A percentile compares a stretch with the other conserved stretches of the same genome.
Conservation (phyloP, 2,329 filamentous ascomycete genomes). For the Paecilomyces sp. region DNA sequence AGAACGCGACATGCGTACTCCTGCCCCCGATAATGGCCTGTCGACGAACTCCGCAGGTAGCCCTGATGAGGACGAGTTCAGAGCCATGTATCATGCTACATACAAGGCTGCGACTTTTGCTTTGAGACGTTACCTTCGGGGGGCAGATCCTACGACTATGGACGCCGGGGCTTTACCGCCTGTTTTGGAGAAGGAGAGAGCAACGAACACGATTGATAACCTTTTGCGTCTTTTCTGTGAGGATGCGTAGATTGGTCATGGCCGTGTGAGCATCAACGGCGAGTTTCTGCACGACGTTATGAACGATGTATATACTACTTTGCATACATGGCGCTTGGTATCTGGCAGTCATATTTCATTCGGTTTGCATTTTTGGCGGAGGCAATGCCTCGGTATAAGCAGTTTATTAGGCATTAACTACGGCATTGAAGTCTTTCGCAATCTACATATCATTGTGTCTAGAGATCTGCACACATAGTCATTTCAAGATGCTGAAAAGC, state of each 20-base stretch:
- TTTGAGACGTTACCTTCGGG: constrained; percentile 32
- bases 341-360: not conserved
- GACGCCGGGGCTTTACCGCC: constrained; percentile 8
- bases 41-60: constrained; percentile 7
- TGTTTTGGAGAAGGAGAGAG: constrained; percentile 29
- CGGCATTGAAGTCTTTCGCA: too few relatives aligned
- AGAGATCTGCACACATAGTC: too few relatives aligned
- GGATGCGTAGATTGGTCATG: constrained; percentile 15
- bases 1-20: constrained; percentile 10
- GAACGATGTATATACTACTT: not conserved
- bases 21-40: not conserved
- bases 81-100: constrained; percentile 37
- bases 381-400: not conserved
- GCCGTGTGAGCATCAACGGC: not conserved
- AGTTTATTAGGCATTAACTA: not conserved
- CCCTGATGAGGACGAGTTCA: constrained; percentile 34
- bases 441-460: too few relatives aligned
- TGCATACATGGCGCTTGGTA: not conserved
- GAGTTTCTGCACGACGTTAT: not conserved
- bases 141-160: constrained; percentile 3
- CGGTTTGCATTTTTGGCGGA: not conserved
- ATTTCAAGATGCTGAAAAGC: too few relatives aligned
- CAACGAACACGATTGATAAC: constrained; percentile 35
- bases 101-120: constrained; percentile 38
- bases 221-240: constrained; percentile 36